Conservation (phyloP, 108 stramenopile genomes). For the Conticribra weissflogii region DNA sequence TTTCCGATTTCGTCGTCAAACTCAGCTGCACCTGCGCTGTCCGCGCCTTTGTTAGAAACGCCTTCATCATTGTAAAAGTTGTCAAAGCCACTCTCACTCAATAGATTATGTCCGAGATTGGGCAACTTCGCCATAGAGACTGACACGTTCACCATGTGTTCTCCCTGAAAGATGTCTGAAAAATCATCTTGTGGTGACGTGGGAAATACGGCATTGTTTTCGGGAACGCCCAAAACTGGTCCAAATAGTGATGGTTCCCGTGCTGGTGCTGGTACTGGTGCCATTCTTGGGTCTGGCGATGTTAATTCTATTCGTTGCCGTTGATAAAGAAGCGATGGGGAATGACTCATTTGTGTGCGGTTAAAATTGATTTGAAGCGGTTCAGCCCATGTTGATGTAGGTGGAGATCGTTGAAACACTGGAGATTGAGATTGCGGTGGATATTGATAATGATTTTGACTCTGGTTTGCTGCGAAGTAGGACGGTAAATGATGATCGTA, state of each 20-base stretch:
- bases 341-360: too few species aligned
- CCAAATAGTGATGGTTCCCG: background rate
- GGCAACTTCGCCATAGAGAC: constrained; percentile 11
- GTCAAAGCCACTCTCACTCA: background rate
- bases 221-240: background rate
- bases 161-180: constrained; percentile 28
- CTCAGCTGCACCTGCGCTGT: background rate
- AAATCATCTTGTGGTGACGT: constrained; percentile 25
- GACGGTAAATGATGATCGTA: too few species aligned
- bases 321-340: too few species aligned
- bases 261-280: background rate
- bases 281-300: too few species aligned
- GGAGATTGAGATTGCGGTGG: too few species aligned
- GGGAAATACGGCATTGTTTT: background rate
- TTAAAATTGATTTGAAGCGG: too few species aligned
- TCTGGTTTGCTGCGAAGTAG: too few species aligned
- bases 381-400: too few species aligned
- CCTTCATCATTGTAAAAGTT: background rate
- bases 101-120: background rate
- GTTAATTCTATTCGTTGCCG: too few species aligned
- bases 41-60: background rate
- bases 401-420: too few species aligned
- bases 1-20: background rate
- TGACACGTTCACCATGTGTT: background rate
- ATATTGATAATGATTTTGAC: too few species aligned